Conservation (phyloP, 495 filamentous ascomycete species). For the Aspergillus ostianus region DNA sequence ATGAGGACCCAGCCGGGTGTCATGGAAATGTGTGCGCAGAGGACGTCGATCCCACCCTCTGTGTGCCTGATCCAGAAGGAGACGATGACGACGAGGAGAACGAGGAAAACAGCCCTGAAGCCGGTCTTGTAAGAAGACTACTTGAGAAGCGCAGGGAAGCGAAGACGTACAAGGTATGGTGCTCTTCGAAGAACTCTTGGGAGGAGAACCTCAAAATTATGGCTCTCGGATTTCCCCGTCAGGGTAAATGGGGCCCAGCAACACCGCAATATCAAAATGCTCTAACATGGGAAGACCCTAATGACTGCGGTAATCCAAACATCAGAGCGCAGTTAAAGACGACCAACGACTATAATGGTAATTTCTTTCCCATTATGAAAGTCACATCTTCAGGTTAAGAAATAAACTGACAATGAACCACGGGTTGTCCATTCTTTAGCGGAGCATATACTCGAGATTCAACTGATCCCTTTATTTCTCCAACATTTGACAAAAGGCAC, state of each 20-base stretch:
- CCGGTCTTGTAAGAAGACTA: neutral
- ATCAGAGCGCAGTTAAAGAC: neutral
- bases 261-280: neutral
- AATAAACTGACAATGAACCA: too few relatives aligned
- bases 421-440: slow-evolving; percentile 1
- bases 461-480: neutral
- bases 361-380: too few relatives aligned
- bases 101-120: neutral
- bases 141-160: neutral
- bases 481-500: neutral
- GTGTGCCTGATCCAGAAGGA: neutral
- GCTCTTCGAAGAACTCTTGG: neutral
- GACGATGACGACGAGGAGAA: neutral
- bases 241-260: neutral
- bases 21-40: neutral
- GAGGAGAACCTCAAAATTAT: neutral
- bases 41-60: neutral
- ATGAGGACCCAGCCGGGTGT: neutral
- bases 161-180: slow-evolving; percentile 1
- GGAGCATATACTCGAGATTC: neutral
- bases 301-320: neutral
- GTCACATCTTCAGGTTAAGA: too few relatives aligned
- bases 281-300: slow-evolving; percentile 4
- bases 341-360: neutral
- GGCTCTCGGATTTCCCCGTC: neutral